Evolutionary conservation across 2,329 filamentous ascomycete species (phyloP), one percentile per base, ranked within the genome.

Genomic region (Aspergillus quadrilineatus): DNA sequence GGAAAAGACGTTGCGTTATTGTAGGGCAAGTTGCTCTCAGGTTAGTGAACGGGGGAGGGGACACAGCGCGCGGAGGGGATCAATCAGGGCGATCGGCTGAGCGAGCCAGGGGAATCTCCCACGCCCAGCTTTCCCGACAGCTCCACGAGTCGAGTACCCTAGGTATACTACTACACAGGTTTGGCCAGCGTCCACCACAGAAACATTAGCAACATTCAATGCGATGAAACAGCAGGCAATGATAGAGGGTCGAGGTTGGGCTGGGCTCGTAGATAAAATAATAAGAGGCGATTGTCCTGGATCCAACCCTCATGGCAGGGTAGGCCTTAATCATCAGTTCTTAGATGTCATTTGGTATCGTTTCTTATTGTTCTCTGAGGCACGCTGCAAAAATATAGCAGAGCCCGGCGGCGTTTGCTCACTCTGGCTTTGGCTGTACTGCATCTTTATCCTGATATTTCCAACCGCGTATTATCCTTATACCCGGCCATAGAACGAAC

Each of bases 81-180:
- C 39, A 54, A 55, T 51, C 44, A 55, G 55, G 52, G 55, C 29
- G 58, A 60, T 57, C 58, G 52, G 55, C 58, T 59, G 58, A 41
- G 51, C 44, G 41, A 39, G 52, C 44, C 52, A 51, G 54, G 41
- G 44, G 44, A 32, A 34, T 34, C 44, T 32, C 43, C 44, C 44
- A 47, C 29, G n/a, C 29, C 15, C 44, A 22, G 55, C 58, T 47
- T 50, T 50, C 50, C 56, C 48, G 30, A 30, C 55, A 37, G 28
- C 22, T 22, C 37, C 34, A 50, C 46, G 26, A 44, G 32, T 29
- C 17, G 10, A 50, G 45, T 22, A 49, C 43, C 44, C 17, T 12
- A 39, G 6, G 10, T 39, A 17, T 22, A 17, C 37, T 41, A 22
- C 22, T 22, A 22, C 22, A 22, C 22, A 22, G 22, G 3, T 22